phyloP scores from a whole-genome alignment of 2,329 filamentous ascomycete genomes.

The Hypomyces perniciosus region DNA sequence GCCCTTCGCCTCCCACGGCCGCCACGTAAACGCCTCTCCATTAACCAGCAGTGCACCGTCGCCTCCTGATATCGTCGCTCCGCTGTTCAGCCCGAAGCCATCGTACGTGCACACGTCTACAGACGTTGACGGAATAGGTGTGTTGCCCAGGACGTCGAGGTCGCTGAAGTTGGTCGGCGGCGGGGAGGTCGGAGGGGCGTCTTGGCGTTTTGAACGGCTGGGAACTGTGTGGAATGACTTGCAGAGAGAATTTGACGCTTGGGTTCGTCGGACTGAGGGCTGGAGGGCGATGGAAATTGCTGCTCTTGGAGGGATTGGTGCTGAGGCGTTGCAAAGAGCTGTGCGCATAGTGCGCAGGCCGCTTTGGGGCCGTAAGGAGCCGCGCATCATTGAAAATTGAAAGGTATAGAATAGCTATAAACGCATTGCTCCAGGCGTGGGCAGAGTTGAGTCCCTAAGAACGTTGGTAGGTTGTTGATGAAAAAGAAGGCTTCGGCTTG shows the following conservation, averaged over 20 bases:
- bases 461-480: background rate
- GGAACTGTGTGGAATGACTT: conserved; percentile 14
- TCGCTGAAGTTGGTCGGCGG: conserved; percentile 59
- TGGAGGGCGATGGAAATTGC: background rate
- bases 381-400: conserved; percentile 14
- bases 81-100: conserved; percentile 83
- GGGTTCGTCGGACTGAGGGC: background rate
- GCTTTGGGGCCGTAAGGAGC: conserved; percentile 16
- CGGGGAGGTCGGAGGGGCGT: conserved; percentile 25
- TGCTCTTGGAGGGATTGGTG: background rate
- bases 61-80: conserved; percentile 61
- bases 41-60: conserved; percentile 72
- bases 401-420: background rate
- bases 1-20: conserved; percentile 61
- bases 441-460: background rate
- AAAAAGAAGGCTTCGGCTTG: conserved; percentile 4
- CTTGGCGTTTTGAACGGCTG: conserved; percentile 12
- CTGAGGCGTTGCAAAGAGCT: conserved; percentile 9
- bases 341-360: conserved; percentile 18
- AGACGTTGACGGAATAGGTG: conserved; percentile 70
- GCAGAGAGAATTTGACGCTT: background rate
- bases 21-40: conserved; percentile 85
- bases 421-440: background rate
- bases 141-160: conserved; percentile 72
- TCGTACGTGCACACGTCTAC: conserved; percentile 77